A percentile compares a stretch with the other conserved stretches of the same genome.
phyloP scores from a whole-genome alignment of 2,329 filamentous ascomycete genomes.

The Talaromyces sp. region DNA sequence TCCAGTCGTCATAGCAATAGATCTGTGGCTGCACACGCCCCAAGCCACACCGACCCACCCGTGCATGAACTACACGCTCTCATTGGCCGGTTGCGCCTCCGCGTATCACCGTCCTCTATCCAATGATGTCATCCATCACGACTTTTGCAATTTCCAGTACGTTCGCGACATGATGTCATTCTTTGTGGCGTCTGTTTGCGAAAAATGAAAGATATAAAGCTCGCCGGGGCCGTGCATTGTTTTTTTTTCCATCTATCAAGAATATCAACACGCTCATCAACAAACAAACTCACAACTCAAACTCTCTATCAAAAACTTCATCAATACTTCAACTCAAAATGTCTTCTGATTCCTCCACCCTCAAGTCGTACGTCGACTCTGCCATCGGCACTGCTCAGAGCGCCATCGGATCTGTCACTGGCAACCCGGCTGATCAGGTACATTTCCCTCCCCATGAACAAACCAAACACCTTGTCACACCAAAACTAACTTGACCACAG shows the following conservation, averaged over 20 bases:
- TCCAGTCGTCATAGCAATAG: not conserved
- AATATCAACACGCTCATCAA: not conserved
- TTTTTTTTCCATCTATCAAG: not conserved
- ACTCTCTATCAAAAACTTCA: not conserved
- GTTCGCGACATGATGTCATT: not conserved
- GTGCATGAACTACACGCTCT: not conserved
- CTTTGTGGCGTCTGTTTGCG: not conserved
- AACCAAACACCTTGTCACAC: not conserved
- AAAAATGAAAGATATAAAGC: not conserved
- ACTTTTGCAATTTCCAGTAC: not conserved
- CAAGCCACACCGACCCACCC: not conserved
- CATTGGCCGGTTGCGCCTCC: not conserved
- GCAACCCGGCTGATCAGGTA: conserved; percentile 63
- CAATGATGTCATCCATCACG: not conserved
- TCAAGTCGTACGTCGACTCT: conserved; percentile 71
- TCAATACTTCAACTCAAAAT: conserved; percentile 12
- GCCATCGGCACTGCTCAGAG: conserved; percentile 69
- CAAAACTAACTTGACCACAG: conserved; percentile 31
- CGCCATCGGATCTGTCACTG: conserved; percentile 66
- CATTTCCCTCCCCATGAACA: not conserved
- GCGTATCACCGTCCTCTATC: not conserved
- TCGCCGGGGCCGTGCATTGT: not conserved
- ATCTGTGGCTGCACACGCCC: not conserved
- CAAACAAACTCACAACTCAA: not conserved
- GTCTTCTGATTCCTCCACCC: conserved; percentile 57